Conservation (phyloP, 495 filamentous ascomycete genomes). For the Tuber umbilicatum region DNA sequence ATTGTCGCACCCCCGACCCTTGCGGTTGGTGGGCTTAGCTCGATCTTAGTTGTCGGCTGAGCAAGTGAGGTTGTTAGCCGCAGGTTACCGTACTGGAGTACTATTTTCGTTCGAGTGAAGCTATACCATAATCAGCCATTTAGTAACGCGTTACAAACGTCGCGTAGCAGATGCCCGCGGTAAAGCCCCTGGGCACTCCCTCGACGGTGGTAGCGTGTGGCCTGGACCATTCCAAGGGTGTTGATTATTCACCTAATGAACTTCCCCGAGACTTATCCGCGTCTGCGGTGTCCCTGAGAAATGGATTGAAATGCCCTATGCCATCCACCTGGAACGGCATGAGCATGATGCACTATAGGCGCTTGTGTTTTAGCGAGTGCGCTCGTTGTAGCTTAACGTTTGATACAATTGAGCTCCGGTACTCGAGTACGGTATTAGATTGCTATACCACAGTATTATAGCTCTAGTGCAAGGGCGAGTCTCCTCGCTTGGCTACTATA, state of each 20-base stretch:
- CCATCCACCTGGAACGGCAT: background rate
- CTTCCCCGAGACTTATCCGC: background rate
- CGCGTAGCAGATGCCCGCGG: background rate
- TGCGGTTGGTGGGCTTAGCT: background rate
- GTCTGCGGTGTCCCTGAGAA: background rate
- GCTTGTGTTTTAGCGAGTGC: background rate
- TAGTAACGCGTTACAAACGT: background rate
- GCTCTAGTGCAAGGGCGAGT: background rate
- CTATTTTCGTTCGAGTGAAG: background rate
- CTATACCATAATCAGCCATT: background rate
- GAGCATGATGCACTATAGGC: background rate
- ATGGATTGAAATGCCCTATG: background rate
- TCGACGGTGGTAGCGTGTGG: background rate
- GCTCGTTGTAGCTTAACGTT: background rate
- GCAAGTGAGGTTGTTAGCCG: background rate
- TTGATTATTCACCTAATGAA: background rate
- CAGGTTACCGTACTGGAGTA: too few relatives aligned
- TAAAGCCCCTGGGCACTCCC: background rate
- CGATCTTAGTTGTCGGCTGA: background rate
- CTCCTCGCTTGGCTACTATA: background rate
- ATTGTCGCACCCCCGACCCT: background rate
- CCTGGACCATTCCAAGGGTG: background rate
- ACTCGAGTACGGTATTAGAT: too few relatives aligned
- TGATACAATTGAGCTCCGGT: background rate
- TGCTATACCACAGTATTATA: too few relatives aligned